phyloP scores from a whole-genome alignment of 1,139 yeast species.

The Debaryomyces robertsiae region DNA sequence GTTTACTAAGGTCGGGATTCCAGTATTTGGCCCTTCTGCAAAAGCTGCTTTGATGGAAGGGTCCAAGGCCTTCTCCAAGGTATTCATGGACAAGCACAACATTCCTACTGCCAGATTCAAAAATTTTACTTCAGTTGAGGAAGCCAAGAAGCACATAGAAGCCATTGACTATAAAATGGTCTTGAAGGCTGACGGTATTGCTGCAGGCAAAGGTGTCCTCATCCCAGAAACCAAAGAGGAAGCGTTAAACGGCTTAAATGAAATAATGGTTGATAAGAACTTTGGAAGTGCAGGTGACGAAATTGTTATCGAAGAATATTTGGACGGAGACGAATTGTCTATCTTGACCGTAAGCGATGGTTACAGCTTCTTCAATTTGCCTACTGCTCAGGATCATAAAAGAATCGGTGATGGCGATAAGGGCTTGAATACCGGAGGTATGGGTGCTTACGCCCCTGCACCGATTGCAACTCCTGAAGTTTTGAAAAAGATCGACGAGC shows the following conservation, averaged over 20 bases:
- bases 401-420: conserved; percentile 91
- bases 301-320: conserved; percentile 92
- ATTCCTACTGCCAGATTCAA: conserved; percentile 93
- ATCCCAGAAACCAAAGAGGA: conserved; percentile 85
- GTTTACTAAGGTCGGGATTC: conserved; percentile 80
- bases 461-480: conserved; percentile 81
- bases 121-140: conserved; percentile 75
- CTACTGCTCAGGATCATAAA: conserved; percentile 98
- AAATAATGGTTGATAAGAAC: conserved; percentile 85
- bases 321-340: conserved; percentile 96
- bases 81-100: conserved; percentile 86
- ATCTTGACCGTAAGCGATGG: conserved; percentile 94
- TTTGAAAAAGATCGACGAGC: conserved; percentile 66
- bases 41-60: conserved; percentile 96
- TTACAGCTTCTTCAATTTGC: conserved; percentile 84
- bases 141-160: conserved; percentile 71
- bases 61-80: conserved; percentile 91
- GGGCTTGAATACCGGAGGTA: conserved; percentile 98
- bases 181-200: conserved; percentile 96
- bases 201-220: conserved; percentile 98
- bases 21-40: conserved; percentile 93
- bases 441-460: conserved; percentile 99
- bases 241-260: conserved; percentile 80
- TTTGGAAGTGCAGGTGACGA: conserved; percentile 96
- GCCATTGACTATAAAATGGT: conserved; percentile 76